Conservation (phyloP, 164 flowering plant species). For the Liquidambar formosana region DNA sequence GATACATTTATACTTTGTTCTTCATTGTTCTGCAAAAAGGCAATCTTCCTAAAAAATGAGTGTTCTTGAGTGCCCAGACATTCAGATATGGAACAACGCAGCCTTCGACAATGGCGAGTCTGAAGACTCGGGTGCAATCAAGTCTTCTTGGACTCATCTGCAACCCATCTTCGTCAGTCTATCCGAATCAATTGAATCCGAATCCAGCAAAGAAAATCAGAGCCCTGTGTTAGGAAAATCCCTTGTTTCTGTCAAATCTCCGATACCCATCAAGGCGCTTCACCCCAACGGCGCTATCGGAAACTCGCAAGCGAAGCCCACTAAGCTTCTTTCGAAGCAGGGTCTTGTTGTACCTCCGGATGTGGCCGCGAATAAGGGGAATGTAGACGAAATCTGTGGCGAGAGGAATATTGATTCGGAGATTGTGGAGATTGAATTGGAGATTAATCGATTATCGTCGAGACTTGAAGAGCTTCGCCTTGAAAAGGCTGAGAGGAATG, state of each 20-base stretch:
- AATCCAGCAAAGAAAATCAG: constrained; percentile 62
- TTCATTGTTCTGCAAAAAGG: not conserved
- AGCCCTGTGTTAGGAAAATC: constrained; percentile 35
- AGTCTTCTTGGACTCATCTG: constrained; percentile 36
- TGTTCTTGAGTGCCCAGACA: constrained; percentile 45
- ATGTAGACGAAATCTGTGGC: constrained; percentile 23
- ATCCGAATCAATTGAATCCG: constrained; percentile 37
- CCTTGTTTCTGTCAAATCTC: constrained; percentile 28
- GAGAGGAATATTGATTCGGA: constrained; percentile 54
- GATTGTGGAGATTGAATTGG: constrained; percentile 62
- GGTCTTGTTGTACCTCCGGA: constrained; percentile 15
- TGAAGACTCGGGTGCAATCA: constrained; percentile 26
- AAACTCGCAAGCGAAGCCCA: constrained; percentile 28
- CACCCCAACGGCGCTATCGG: constrained; percentile 10
- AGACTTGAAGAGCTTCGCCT: constrained; percentile 57
- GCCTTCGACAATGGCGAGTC: constrained; percentile 58
- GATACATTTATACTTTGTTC: not conserved
- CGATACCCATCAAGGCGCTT: constrained; percentile 34
- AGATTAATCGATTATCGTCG: constrained; percentile 52
- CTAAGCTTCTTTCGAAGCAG: constrained; percentile 25
- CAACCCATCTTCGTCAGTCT: constrained; percentile 22
- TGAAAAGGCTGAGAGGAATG: constrained; percentile 40
- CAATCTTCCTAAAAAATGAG: constrained; percentile 47
- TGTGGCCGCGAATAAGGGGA: not conserved
- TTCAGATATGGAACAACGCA: constrained; percentile 76